Percentiles rank a stretch among this genome's conserved stretches.
Conservation (phyloP, 2,329 filamentous ascomycete genomes). For the Calonectria naviculata region DNA sequence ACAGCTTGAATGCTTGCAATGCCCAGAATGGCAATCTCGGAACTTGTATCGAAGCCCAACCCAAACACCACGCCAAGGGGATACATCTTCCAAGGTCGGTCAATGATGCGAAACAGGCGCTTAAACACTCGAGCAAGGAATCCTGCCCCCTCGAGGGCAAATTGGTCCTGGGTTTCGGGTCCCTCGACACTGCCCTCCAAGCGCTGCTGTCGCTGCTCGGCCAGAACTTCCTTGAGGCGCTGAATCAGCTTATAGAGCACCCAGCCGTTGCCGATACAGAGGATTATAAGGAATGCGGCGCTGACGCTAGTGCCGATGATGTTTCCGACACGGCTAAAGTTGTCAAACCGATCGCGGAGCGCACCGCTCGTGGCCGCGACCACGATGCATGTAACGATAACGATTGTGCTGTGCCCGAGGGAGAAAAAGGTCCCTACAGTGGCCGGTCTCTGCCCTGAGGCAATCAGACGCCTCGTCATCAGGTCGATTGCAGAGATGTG, state of each 20-base stretch:
- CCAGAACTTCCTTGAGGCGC: constrained; percentile 72
- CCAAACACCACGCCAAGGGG: constrained; percentile 90
- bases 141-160: constrained; percentile 81
- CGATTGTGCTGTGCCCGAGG: constrained; percentile 92
- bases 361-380: constrained; percentile 92
- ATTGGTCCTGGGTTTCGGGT: constrained; percentile 52
- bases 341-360: constrained; percentile 82
- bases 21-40: constrained; percentile 90
- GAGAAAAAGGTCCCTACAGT: constrained; percentile 97
- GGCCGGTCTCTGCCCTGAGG: constrained; percentile 85
- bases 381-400: constrained; percentile 88
- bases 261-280: constrained; percentile 87
- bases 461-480: constrained; percentile 90
- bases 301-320: constrained; percentile 92
- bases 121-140: constrained; percentile 79
- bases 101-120: constrained; percentile 79
- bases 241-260: constrained; percentile 83
- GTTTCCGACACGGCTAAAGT: constrained; percentile 82
- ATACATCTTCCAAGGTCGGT: constrained; percentile 95
- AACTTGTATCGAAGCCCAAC: constrained; percentile 94
- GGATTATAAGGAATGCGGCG: constrained; percentile 82
- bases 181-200: constrained; percentile 33
- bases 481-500: constrained; percentile 90
- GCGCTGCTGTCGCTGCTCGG: constrained; percentile 31
- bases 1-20: constrained; percentile 90